Conservation (phyloP, 2,329 filamentous ascomycete genomes). For the Hortaea sp. region DNA sequence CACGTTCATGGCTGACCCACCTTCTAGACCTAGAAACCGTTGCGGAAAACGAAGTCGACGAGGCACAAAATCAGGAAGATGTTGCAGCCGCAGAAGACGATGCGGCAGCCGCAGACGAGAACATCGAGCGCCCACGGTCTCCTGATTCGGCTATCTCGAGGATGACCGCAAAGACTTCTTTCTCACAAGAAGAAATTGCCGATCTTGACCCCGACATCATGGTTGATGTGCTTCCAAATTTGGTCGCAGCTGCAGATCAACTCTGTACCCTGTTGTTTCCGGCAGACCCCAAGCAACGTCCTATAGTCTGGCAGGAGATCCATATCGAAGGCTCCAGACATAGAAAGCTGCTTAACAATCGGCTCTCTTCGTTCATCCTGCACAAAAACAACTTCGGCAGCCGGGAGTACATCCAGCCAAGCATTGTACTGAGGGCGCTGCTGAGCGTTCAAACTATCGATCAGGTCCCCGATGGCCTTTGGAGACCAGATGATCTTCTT, state of each 20-base stretch:
- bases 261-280: slow-evolving; percentile 21
- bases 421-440: slow-evolving; percentile 29
- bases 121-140: too few relatives aligned
- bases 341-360: slow-evolving; percentile 28
- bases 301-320: slow-evolving; percentile 21
- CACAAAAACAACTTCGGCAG: slow-evolving; percentile 29
- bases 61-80: not conserved
- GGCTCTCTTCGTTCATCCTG: slow-evolving; percentile 23
- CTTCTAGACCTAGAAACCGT: slow-evolving; percentile 11
- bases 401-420: slow-evolving; percentile 32
- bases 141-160: slow-evolving; percentile 33
- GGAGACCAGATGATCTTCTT: slow-evolving; percentile 32
- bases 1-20: slow-evolving; percentile 1
- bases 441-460: slow-evolving; percentile 22
- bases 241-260: slow-evolving; percentile 20
- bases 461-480: slow-evolving; percentile 18
- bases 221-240: slow-evolving; percentile 29
- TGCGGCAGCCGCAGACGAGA: not conserved
- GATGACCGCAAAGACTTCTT: slow-evolving; percentile 37
- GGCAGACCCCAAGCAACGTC: slow-evolving; percentile 12
- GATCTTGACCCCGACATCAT: slow-evolving; percentile 33
- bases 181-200: slow-evolving; percentile 34
- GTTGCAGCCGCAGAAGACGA: not conserved
- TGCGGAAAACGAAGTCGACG: slow-evolving; percentile 4
- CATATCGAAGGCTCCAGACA: slow-evolving; percentile 27